Base-by-base conservation (phyloP, 208 protist species). In the Jaenimonas drosophilae region DNA sequence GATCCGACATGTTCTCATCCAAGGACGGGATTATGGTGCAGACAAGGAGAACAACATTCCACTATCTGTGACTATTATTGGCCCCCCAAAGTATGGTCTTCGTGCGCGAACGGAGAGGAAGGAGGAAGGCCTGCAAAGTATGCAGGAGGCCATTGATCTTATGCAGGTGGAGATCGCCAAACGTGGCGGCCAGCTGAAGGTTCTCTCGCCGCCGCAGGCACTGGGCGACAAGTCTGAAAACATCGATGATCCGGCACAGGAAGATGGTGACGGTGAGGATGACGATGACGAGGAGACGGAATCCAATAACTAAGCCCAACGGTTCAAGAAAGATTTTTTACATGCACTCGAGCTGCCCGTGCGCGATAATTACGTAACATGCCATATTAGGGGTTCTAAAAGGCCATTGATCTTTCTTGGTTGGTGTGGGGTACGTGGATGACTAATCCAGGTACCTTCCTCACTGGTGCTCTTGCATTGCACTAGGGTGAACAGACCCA, bases 61-160 rank as follows among this genome's bases (percentile, higher is more conserved):
- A 16, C 72, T 97, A 16, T 66, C 88, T 24, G 93, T 98, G 32
- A 97, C 83, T 30, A 88, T 99, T 30, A 83, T 98, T 50, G 94
- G 96, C 2, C 92, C 97, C 12, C 96, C 96, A n/a, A 74, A 92
- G 30, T 99, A 98, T 61, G 81, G 93, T 24, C 68, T 98, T 33
- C 78, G 89, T 27, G 88, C 82, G 4, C 83, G 74, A 23, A 94
- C 92, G 2, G 71, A 96, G n/a, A 76, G 97, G 54, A 91, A 91
- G 54, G 88, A 98, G 20, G 70, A 89, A 41, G 97, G 95, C 30
- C 71, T 98, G 38, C 52, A 72, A 14, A 62, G 80, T 11, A 68
- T 99, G 47, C 78, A 70, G 20, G 60, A 85, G 20, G 87, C 85
- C 19, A 94, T 97, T 38, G 91, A 96, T 5, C 56, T 71, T 5